Evolutionary conservation across 371 early-diverging fungal species (phyloP).

Genomic region (Mortierella sp.): DNA sequence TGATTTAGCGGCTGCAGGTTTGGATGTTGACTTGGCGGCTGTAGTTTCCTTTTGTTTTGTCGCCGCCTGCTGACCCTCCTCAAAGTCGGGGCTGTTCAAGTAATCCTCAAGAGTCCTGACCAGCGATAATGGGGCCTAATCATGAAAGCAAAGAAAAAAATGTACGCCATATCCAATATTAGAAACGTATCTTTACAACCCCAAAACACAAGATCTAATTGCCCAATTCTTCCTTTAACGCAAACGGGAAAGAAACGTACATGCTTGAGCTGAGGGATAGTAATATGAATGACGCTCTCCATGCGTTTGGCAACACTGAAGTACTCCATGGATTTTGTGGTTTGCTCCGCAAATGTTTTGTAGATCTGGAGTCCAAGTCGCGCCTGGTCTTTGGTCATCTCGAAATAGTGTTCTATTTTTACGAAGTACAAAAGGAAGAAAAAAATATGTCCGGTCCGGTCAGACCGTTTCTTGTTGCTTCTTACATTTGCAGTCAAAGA

Average conservation of each 20-base stretch:
- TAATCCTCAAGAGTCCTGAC: slow-evolving; percentile 92
- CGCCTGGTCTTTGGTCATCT: slow-evolving; percentile 88
- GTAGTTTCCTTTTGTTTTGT: slow-evolving; percentile 55
- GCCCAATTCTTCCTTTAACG: neutral
- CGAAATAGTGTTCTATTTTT: slow-evolving; percentile 84
- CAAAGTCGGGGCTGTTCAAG: slow-evolving; percentile 80
- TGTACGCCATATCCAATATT: too few species aligned
- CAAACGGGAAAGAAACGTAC: slow-evolving; percentile 59
- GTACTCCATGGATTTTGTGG: slow-evolving; percentile 83
- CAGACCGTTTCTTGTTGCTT: neutral
- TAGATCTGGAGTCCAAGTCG: slow-evolving; percentile 88
- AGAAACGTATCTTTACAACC: neutral
- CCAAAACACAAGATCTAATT: neutral
- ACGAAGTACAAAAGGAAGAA: neutral
- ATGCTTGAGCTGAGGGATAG: slow-evolving; percentile 89
- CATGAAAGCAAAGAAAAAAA: slow-evolving; percentile 9
- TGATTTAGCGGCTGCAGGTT: neutral
- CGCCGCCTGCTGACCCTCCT: slow-evolving; percentile 64
- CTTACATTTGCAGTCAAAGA: neutral
- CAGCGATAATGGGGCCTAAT: slow-evolving; percentile 87
- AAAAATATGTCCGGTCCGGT: neutral
- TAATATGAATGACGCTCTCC: slow-evolving; percentile 78
- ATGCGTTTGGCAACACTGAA: slow-evolving; percentile 84
- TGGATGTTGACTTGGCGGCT: slow-evolving; percentile 25
- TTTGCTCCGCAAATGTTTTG: slow-evolving; percentile 90